phyloP scores from a whole-genome alignment of 768 basidiomycete genomes.

The Trametes villosa region DNA sequence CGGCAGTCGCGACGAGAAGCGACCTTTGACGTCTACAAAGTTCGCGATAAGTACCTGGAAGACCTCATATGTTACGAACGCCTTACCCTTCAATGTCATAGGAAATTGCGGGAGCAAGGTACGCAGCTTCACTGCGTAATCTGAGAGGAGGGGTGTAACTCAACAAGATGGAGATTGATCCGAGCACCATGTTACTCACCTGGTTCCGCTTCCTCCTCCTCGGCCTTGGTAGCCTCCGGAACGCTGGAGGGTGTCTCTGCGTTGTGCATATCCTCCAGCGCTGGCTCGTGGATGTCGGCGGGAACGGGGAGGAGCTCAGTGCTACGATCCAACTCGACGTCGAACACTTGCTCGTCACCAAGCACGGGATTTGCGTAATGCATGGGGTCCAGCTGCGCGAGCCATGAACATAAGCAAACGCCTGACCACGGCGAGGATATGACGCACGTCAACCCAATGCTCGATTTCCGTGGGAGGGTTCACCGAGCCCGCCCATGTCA shows the following conservation, averaged over 20 bases:
- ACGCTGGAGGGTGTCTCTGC: not conserved
- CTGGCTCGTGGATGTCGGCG: slow-evolving; percentile 11
- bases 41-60: not conserved
- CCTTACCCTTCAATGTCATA: slow-evolving; percentile 47
- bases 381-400: slow-evolving; percentile 47
- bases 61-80: not conserved
- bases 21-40: slow-evolving; percentile 42
- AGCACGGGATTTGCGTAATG: slow-evolving; percentile 40
- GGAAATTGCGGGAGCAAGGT: slow-evolving; percentile 46
- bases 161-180: not conserved
- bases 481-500: slow-evolving; percentile 46
- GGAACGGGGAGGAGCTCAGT: slow-evolving; percentile 42
- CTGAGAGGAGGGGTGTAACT: slow-evolving; percentile 27
- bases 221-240: not conserved
- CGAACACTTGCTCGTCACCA: slow-evolving; percentile 56
- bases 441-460: slow-evolving; percentile 54
- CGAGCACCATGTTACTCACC: slow-evolving; percentile 8
- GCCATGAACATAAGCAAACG: not conserved
- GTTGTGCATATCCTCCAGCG: slow-evolving; percentile 25
- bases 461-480: slow-evolving; percentile 50
- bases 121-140: slow-evolving; percentile 38
- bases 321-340: slow-evolving; percentile 51
- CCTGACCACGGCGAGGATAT: not conserved
- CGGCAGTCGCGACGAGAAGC: slow-evolving; percentile 35
- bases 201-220: slow-evolving; percentile 16